phyloP scores from a whole-genome alignment of 148 eudicot species.

The Nyssa sinensis region DNA sequence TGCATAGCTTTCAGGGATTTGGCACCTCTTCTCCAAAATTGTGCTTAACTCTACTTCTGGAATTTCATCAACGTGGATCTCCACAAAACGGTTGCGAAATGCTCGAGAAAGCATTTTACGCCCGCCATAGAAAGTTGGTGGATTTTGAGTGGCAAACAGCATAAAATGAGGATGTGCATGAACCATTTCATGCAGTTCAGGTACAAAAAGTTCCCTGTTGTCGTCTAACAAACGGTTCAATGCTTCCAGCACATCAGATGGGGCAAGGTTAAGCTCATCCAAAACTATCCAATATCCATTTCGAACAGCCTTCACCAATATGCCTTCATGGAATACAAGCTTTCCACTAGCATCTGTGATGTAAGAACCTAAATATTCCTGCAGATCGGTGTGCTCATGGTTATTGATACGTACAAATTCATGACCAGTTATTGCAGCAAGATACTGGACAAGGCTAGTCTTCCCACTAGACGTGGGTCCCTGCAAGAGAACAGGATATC shows the following conservation, averaged over 20 bases:
- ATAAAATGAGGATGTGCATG: slow-evolving; percentile 91
- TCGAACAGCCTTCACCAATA: slow-evolving; percentile 88
- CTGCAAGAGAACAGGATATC: slow-evolving; percentile 94
- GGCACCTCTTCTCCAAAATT: slow-evolving; percentile 69
- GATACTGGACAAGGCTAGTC: slow-evolving; percentile 93
- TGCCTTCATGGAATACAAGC: slow-evolving; percentile 90
- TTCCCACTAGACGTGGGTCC: slow-evolving; percentile 99
- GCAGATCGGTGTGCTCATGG: slow-evolving; percentile 96
- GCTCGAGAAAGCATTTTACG: slow-evolving; percentile 99
- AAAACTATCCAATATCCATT: slow-evolving; percentile 93
- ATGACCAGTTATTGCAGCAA: slow-evolving; percentile 84
- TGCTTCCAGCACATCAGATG: slow-evolving; percentile 98
- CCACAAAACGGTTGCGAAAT: slow-evolving; percentile 98
- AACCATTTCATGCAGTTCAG: slow-evolving; percentile 78
- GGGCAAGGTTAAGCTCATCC: slow-evolving; percentile 97
- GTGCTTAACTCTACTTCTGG: slow-evolving; percentile 71
- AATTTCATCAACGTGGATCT: slow-evolving; percentile 96
- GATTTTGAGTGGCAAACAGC: slow-evolving; percentile 98
- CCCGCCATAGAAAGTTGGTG: slow-evolving; percentile 95
- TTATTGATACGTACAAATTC: slow-evolving; percentile 95
- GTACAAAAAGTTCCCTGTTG: slow-evolving; percentile 89
- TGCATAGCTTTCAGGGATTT: slow-evolving; percentile 72
- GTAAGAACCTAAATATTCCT: slow-evolving; percentile 94
- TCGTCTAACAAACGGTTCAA: slow-evolving; percentile 89
- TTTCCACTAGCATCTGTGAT: slow-evolving; percentile 79